These are phyloP conservation scores for Trichocomaceae sp. DNA, from an alignment of 2,329 filamentous ascomycete species.

Conservation along the genomic window DNA sequence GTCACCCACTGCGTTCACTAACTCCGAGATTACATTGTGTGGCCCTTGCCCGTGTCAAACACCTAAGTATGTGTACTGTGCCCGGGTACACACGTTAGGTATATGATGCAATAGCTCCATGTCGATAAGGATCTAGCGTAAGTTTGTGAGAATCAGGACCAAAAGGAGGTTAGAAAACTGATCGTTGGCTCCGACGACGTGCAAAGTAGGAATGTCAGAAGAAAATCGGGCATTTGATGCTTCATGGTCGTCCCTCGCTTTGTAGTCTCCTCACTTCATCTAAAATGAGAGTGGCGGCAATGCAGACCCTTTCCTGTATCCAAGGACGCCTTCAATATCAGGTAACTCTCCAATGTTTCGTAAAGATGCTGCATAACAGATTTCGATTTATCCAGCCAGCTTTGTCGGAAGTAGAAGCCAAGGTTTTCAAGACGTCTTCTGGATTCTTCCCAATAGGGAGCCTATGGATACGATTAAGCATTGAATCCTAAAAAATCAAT, in stretches of 20 bases:
- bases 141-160: neutral
- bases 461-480: constrained; percentile 8
- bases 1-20: constrained; percentile 8
- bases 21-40: constrained; percentile 41
- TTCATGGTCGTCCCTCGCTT: constrained; percentile 30
- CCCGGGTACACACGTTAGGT: constrained; percentile 57
- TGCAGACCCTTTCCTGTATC: constrained; percentile 57
- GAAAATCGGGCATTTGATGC: constrained; percentile 44
- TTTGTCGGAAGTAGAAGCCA: constrained; percentile 16
- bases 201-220: constrained; percentile 41
- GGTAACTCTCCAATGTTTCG: constrained; percentile 39
- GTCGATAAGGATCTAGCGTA: constrained; percentile 51
- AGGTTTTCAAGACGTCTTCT: constrained; percentile 10
- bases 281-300: constrained; percentile 49
- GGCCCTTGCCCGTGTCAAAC: constrained; percentile 61
- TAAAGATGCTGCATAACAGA: constrained; percentile 30
- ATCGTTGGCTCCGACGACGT: constrained; percentile 30
- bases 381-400: constrained; percentile 18
- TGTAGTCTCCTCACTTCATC: constrained; percentile 42
- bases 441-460: constrained; percentile 16
- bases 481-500: constrained; percentile 2
- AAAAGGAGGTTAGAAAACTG: neutral
- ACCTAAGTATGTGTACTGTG: constrained; percentile 50
- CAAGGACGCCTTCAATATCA: constrained; percentile 49
- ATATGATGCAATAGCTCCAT: constrained; percentile 56